Percentiles rank a stretch among this genome's conserved stretches.
Evolutionary conservation across 2,329 filamentous ascomycete species (phyloP).

Genomic region (Botrytis galanthina): DNA sequence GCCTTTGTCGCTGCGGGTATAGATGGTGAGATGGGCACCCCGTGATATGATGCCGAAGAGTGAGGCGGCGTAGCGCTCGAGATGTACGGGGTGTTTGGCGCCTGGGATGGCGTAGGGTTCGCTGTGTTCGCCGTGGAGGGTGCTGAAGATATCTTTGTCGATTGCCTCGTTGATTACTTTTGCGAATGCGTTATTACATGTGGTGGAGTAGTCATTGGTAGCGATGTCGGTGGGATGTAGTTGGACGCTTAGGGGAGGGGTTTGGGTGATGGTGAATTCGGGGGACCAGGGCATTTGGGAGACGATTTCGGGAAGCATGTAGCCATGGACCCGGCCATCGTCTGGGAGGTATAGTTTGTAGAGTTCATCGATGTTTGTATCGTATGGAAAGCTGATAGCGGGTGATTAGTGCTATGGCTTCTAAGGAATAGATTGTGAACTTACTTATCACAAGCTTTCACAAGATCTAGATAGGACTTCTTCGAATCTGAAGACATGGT

Average conservation of each 20-base stretch:
- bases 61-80: constrained; percentile 24
- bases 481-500: constrained; percentile 8
- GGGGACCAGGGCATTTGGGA: constrained; percentile 47
- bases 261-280: constrained; percentile 40
- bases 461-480: constrained; percentile 40
- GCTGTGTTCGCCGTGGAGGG: constrained; percentile 31
- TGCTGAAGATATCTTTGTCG: constrained; percentile 40
- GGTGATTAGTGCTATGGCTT: not conserved
- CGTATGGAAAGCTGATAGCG: constrained; percentile 21
- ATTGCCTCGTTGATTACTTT: constrained; percentile 42
- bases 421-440: constrained; percentile 6
- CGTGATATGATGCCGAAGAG: constrained; percentile 66
- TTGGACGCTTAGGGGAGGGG: constrained; percentile 37
- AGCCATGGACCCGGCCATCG: constrained; percentile 49
- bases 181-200: constrained; percentile 38
- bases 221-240: constrained; percentile 33
- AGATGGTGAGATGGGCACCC: constrained; percentile 65
- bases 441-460: constrained; percentile 46
- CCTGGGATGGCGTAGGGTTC: constrained; percentile 14
- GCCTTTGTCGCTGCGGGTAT: constrained; percentile 45
- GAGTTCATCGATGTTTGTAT: constrained; percentile 28
- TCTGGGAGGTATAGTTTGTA: constrained; percentile 48
- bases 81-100: not conserved
- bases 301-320: constrained; percentile 48
- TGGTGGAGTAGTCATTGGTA: constrained; percentile 40